Evolutionary conservation across 345 rosid species (phyloP), one percentile per base, ranked within the genome.

Genomic region (Euphorbia pulcherrima): DNA sequence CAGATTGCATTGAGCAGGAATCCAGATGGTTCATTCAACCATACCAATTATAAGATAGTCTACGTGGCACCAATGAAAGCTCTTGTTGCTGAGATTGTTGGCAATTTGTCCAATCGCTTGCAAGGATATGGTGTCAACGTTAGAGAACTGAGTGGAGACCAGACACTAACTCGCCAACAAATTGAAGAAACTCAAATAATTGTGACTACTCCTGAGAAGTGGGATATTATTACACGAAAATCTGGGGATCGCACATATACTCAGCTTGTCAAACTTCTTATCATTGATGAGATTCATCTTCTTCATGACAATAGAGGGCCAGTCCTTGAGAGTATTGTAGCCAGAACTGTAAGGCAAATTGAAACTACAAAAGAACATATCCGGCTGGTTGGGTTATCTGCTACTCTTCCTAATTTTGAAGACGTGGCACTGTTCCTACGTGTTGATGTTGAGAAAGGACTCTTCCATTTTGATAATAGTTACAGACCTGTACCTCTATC

Each of bases 61-160:
- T 94, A 94, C 70, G 99, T 91, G 77, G 99, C 99, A 41, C 99
- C 99, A n/a, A 94, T 94, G 97, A 94, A 94, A 77, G 99, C 99
- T 66, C 91, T 94, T 71, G 99, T 94, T 67, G 99, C 97, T 39
- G 99, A 94, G 77, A 87, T 91, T 61, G 97, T 91, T 47, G 87
- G 92, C 73, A 94, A 94, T 77, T 82, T 94, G 73, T 89, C 99
- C 55, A 76, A 85, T 65, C 94, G 96, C 30, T 75, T 94, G 77
- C 84, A 85, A 77, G 82, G 80, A 13, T 91, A 86, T 72, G 88
- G 89, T 67, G 85, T 85, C 75, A 86, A 72, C 40, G 99, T 94
- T 68, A 83, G 76, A 80, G 99, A 94, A 79, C 83, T 91, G 67
- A 94, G 99, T 76, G 99, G 99, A 60, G 99, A 94, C 74, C 96